Evolutionary conservation across 345 rosid species (phyloP).

Genomic region (Eucalyptus melliodora): DNA sequence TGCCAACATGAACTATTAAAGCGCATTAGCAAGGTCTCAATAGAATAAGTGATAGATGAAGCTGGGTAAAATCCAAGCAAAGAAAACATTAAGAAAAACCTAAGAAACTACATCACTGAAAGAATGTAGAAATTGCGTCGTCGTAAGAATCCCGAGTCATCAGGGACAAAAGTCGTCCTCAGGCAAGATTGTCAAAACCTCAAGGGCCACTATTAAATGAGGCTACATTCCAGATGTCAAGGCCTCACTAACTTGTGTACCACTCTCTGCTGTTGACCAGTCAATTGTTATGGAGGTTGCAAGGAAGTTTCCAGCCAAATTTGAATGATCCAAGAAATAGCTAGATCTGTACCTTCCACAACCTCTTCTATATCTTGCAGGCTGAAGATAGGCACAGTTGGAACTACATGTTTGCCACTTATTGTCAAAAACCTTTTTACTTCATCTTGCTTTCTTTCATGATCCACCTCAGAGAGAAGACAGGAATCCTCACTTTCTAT

Average conservation of each 20-base stretch:
- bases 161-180: not conserved
- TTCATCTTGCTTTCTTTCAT: slow-evolving; percentile 59
- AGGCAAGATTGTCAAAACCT: not conserved
- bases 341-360: slow-evolving; percentile 54
- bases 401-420: slow-evolving; percentile 74
- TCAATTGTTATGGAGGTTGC: not conserved
- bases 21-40: not conserved
- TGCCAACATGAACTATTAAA: not conserved
- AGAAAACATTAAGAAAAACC: not conserved
- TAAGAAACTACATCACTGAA: not conserved
- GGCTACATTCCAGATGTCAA: not conserved
- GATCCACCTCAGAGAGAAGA: slow-evolving; percentile 87
- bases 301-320: not conserved
- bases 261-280: not conserved
- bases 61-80: not conserved
- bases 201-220: not conserved
- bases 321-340: not conserved
- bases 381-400: slow-evolving; percentile 80
- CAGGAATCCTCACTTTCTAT: slow-evolving; percentile 62
- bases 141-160: not conserved
- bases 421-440: slow-evolving; percentile 39
- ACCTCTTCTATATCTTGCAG: slow-evolving; percentile 95
- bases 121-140: not conserved
- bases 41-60: not conserved
- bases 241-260: not conserved